Conservation (phyloP, 371 early-diverging fungal genomes). For the Choanephora cucurbitarum region DNA sequence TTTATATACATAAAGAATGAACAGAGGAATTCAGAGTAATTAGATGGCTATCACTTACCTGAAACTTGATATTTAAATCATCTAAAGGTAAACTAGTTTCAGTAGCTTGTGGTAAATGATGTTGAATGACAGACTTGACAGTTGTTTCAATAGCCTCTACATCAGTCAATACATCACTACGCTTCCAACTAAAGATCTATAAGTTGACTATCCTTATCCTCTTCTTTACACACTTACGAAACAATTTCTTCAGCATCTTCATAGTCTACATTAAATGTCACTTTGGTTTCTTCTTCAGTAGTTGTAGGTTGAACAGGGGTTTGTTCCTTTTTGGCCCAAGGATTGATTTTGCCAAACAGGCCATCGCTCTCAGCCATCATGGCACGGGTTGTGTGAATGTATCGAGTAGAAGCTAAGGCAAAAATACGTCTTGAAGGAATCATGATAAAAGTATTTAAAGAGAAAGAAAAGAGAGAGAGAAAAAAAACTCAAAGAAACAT, state of each 20-base stretch:
- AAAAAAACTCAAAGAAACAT: no score
- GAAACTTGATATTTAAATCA: conserved; percentile 36
- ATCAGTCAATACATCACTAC: conserved; percentile 22
- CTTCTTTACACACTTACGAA: conserved; percentile 26
- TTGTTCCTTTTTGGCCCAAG: conserved; percentile 45
- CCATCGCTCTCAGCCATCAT: conserved; percentile 25
- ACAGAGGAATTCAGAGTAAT: no score
- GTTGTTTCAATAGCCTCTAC: conserved; percentile 29
- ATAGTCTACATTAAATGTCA: conserved; percentile 39
- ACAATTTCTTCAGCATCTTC: conserved; percentile 28
- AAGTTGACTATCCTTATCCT: conserved; percentile 1
- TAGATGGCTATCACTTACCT: conserved; percentile 27
- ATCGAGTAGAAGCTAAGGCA: conserved; percentile 2
- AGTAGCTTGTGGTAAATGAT: conserved; percentile 25
- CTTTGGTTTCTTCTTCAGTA: conserved; percentile 6
- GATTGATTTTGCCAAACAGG: conserved; percentile 45
- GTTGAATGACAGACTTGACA: conserved; percentile 35
- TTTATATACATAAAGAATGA: neutral
- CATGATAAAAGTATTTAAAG: conserved; percentile 6
- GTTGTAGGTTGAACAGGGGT: conserved; percentile 28
- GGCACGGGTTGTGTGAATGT: conserved; percentile 20
- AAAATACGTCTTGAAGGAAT: conserved; percentile 24
- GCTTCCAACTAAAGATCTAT: conserved; percentile 38
- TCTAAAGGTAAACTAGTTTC: conserved; percentile 25
- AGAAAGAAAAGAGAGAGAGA: conserved; percentile 4